Evolutionary conservation across 352 stramenopile genomes (phyloP).

Genomic region (Phytophthora fragariae): DNA sequence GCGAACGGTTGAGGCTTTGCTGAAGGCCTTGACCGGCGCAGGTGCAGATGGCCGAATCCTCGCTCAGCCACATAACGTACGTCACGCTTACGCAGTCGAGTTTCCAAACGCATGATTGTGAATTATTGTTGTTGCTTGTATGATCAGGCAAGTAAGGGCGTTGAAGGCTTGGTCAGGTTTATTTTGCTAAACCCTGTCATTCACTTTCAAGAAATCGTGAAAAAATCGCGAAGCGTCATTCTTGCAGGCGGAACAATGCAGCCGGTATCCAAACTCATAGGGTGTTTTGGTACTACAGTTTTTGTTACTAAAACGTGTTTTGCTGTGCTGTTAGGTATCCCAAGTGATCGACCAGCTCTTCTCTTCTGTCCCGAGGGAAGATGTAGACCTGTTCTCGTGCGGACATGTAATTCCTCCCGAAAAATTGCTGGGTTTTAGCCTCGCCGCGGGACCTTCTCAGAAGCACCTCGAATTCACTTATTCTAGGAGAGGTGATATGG

Average conservation of each 20-base stretch:
- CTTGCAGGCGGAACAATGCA: slow-evolving; percentile 98
- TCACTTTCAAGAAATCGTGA: slow-evolving; percentile 96
- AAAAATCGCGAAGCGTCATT: slow-evolving; percentile 95
- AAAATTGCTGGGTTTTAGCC: slow-evolving; percentile 90
- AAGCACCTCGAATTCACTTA: slow-evolving; percentile 96
- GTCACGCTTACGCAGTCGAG: slow-evolving; percentile 2
- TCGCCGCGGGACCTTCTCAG: slow-evolving; percentile 83
- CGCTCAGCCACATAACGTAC: slow-evolving; percentile 67
- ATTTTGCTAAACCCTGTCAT: slow-evolving; percentile 95
- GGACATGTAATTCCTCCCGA: slow-evolving; percentile 97
- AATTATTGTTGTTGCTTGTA: slow-evolving; percentile 19
- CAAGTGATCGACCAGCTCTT: slow-evolving; percentile 97
- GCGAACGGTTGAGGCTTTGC: slow-evolving; percentile 74
- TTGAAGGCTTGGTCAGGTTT: slow-evolving; percentile 90
- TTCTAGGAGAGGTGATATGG: slow-evolving; percentile 65
- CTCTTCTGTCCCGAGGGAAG: slow-evolving; percentile 60
- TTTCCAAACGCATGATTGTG: neutral
- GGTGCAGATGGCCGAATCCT: slow-evolving; percentile 78
- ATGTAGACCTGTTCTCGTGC: slow-evolving; percentile 97
- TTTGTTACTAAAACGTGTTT: slow-evolving; percentile 10
- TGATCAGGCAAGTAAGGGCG: slow-evolving; percentile 49
- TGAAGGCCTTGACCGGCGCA: slow-evolving; percentile 80
- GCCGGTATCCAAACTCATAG: slow-evolving; percentile 61
- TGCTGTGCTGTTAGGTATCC: slow-evolving; percentile 59
- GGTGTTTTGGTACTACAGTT: neutral